Evolutionary conservation across 768 basidiomycete species (phyloP).

Genomic region (Mrakia gelida): DNA sequence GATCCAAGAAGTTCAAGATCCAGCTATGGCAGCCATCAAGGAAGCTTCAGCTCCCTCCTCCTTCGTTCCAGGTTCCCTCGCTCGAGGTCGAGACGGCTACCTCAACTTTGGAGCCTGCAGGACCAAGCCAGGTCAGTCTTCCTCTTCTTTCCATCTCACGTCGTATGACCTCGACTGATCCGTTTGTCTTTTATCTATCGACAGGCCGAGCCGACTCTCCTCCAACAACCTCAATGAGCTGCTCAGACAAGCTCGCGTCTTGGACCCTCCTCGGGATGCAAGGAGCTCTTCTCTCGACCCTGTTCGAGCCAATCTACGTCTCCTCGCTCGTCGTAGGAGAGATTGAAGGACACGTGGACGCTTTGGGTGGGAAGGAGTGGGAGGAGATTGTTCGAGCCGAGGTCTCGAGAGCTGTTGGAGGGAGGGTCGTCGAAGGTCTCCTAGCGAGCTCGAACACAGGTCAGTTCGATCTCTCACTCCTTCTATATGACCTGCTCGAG

Average conservation of each 20-base stretch:
- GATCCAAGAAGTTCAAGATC: not conserved
- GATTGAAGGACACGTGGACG: conserved; percentile 48
- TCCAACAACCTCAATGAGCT: conserved; percentile 79
- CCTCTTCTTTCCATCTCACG: not conserved
- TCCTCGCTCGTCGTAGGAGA: conserved; percentile 67
- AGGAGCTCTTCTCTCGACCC: conserved; percentile 63
- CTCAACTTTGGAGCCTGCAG: conserved; percentile 68
- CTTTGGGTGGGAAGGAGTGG: not conserved
- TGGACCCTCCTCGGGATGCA: conserved; percentile 84
- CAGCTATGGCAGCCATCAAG: conserved; percentile 24
- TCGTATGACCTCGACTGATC: not conserved
- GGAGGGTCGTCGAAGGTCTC: conserved; percentile 66
- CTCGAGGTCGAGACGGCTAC: conserved; percentile 76
- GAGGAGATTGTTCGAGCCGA: not conserved
- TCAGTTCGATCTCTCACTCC: conserved; percentile 9
- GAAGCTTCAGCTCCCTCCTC: not conserved
- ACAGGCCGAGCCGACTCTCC: conserved; percentile 70
- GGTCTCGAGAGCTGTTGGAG: conserved; percentile 49
- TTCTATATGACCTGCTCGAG: not conserved
- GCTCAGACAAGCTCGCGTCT: conserved; percentile 86
- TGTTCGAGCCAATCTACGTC: conserved; percentile 64
- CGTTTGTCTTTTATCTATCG: not conserved
- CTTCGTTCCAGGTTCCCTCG: not conserved
- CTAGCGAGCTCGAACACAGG: conserved; percentile 30
- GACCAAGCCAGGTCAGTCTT: conserved; percentile 71